Base-by-base conservation (phyloP, 108 stramenopile genomes). In the Skeletonema menzelii region DNA sequence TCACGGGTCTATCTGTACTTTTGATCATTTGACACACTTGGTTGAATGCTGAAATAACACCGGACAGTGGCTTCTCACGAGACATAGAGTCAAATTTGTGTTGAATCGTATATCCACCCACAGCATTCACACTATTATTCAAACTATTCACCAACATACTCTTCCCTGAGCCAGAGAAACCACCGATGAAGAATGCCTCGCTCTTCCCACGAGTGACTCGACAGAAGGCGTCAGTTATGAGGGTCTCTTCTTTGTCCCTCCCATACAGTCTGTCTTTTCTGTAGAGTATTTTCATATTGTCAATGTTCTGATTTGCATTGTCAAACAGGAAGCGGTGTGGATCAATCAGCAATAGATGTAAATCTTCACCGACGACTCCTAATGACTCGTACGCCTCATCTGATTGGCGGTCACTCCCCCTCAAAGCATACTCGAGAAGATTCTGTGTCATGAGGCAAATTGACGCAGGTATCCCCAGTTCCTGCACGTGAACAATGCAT, bases 91-190 rank as follows among this genome's bases (percentile, higher is more conserved):
- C 71, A 55, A 72, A 72, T 53, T 79, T 72, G 24, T 63, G 59
- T 14, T 47, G 35, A 2, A 72, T 40, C 3, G 63, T 47, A 56
- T 63, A 79, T 26, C 78, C 78, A 0, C 71, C 78, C 15, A 60
- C 65, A 13, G 46, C 65, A 37, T 56, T 28, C 19, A 79, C 70
- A 2, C 56, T 27, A 2, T 47, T 55, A 11, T 20, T 71, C 24
- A 72, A 13, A 32, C 61, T 65, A 32, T 77, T 32, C 32, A 65
- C 69, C 22, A 77, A 17, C 28, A 27, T 60, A 8, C 46, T 63
- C 40, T 69, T 77, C 40, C 69, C 76, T 8, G 65, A 70, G 3
- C 76, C 76, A 4, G 76, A 77, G 28, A 38, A 70, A 15, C 76
- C 76, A n/a, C 56, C 63, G 32, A 77, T 64, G 38, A 64, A 64